A percentile compares a stretch with the other conserved stretches of the same genome.
Conservation (phyloP, 2,329 filamentous ascomycete genomes). For the Aspergillus sclerotialis region DNA sequence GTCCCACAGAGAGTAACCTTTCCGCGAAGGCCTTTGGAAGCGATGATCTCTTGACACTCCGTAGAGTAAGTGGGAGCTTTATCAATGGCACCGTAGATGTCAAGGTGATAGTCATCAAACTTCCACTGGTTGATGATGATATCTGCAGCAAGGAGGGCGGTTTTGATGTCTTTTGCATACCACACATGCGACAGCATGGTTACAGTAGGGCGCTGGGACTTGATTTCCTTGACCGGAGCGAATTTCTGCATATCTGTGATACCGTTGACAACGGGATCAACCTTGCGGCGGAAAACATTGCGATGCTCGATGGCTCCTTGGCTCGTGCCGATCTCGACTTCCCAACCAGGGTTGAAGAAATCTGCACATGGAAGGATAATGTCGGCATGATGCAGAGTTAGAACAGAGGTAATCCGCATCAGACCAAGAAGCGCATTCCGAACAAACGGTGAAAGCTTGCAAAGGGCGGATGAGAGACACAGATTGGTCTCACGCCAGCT, state of each 20-base stretch:
- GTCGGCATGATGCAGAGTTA: constrained; percentile 51
- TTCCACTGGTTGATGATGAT: constrained; percentile 61
- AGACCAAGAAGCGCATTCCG: constrained; percentile 43
- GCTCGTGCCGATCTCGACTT: constrained; percentile 54
- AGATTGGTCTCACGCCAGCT: constrained; percentile 53
- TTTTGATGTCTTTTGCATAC: constrained; percentile 57
- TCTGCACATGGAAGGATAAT: constrained; percentile 52
- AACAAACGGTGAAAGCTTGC: constrained; percentile 43
- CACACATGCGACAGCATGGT: constrained; percentile 57
- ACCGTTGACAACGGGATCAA: constrained; percentile 60
- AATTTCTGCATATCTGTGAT: constrained; percentile 60
- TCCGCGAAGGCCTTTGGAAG: constrained; percentile 46
- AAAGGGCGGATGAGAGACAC: constrained; percentile 44
- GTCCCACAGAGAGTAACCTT: constrained; percentile 49
- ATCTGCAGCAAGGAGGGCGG: constrained; percentile 56
- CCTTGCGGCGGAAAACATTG: constrained; percentile 52
- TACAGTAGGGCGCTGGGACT: constrained; percentile 53
- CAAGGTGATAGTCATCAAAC: constrained; percentile 57
- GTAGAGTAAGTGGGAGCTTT: constrained; percentile 56
- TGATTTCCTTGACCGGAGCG: constrained; percentile 52
- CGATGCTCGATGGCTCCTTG: constrained; percentile 51
- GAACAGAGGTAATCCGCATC: constrained; percentile 42
- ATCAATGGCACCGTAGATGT: constrained; percentile 59
- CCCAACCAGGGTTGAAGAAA: constrained; percentile 60
- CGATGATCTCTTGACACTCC: constrained; percentile 52